Evolutionary conservation across 148 eudicot species (phyloP).

Genomic region (Limonium bicolor): DNA sequence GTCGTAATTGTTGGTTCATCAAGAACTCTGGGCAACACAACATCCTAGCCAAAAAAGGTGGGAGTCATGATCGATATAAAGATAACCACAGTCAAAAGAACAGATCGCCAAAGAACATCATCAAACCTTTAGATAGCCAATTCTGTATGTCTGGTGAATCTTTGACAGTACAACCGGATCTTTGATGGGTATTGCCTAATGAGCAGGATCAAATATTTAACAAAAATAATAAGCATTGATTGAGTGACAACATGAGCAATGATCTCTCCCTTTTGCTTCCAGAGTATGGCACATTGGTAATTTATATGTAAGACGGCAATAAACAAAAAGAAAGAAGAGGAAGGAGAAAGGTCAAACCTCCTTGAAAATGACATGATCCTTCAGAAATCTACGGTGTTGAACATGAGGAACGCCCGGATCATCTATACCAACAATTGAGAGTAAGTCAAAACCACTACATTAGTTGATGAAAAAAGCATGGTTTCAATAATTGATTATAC

Average conservation of each 20-base stretch:
- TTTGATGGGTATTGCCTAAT: conserved; percentile 83
- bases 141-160: conserved; percentile 88
- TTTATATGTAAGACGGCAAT: conserved; percentile 1
- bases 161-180: conserved; percentile 68
- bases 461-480: no score
- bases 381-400: conserved; percentile 66
- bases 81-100: conserved; percentile 5
- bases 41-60: conserved; percentile 65
- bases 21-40: conserved; percentile 61
- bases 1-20: conserved; percentile 68
- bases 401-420: conserved; percentile 66
- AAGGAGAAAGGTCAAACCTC: conserved; percentile 37
- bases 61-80: no score
- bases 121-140: conserved; percentile 75
- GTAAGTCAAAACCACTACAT: no score
- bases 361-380: conserved; percentile 82
- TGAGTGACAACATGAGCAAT: neutral
- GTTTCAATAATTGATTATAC: no score
- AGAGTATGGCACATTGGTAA: no score
- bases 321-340: neutral
- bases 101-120: conserved; percentile 1
- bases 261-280: conserved; percentile 5
- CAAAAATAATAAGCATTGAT: neutral
- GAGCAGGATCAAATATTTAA: conserved; percentile 1
- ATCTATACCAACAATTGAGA: conserved; percentile 36